Percentiles rank a stretch among this genome's conserved stretches.
Conservation (phyloP, 2,329 filamentous ascomycete genomes). For the Diatrype stigma region DNA sequence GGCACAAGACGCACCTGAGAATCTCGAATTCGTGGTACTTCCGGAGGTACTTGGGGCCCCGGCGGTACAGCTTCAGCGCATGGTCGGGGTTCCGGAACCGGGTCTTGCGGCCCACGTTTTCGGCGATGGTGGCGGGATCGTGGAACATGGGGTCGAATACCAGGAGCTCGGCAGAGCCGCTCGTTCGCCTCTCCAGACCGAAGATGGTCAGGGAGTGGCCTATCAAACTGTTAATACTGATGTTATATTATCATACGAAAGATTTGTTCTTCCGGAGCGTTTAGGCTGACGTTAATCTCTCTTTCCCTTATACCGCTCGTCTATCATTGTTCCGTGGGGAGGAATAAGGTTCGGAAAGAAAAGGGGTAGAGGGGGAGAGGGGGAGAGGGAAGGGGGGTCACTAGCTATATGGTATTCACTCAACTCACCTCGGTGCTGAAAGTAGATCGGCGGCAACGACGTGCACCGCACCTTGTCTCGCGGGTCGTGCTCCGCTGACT, state of each 20-base stretch:
- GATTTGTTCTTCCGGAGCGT: too few relatives aligned
- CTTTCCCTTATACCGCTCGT: too few relatives aligned
- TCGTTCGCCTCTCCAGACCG: slow-evolving; percentile 67
- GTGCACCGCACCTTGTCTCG: slow-evolving; percentile 66
- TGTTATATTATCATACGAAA: background rate
- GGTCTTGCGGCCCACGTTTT: slow-evolving; percentile 49
- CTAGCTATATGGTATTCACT: too few relatives aligned
- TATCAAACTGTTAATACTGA: slow-evolving; percentile 14
- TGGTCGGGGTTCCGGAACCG: slow-evolving; percentile 42
- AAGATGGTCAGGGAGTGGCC: slow-evolving; percentile 90
- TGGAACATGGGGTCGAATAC: slow-evolving; percentile 86
- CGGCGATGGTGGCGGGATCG: slow-evolving; percentile 60
- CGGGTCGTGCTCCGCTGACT: slow-evolving; percentile 44
- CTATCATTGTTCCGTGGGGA: too few relatives aligned
- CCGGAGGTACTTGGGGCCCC: slow-evolving; percentile 62
- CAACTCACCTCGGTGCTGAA: slow-evolving; percentile 77
- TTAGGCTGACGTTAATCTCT: too few relatives aligned
- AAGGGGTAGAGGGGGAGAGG: background rate
- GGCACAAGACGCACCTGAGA: slow-evolving; percentile 52
- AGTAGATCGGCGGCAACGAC: slow-evolving; percentile 76
- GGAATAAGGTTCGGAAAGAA: too few relatives aligned
- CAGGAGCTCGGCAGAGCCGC: slow-evolving; percentile 65
- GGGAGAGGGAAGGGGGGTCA: background rate
- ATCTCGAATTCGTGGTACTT: slow-evolving; percentile 77
- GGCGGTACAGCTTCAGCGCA: slow-evolving; percentile 68